These are phyloP conservation scores for Xylaria sp. DNA, from an alignment of 2,329 filamentous ascomycete genomes.

Conservation along the genomic window DNA sequence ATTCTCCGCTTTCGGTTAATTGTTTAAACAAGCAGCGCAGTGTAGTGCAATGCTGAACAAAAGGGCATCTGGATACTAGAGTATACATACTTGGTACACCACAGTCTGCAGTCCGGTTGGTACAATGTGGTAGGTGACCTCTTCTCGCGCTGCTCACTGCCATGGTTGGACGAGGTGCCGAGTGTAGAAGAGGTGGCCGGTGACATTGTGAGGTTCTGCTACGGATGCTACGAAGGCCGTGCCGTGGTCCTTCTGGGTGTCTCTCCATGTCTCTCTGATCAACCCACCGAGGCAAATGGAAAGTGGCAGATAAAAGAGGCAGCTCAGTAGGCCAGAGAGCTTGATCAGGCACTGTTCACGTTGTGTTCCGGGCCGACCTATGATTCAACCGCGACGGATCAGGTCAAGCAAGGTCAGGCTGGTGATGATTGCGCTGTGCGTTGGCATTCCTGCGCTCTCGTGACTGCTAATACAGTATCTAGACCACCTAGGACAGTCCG, in stretches of 20 bases:
- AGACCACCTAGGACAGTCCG: neutral
- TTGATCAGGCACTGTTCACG: constrained; percentile 29
- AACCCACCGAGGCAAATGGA: constrained; percentile 20
- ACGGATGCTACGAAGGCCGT: constrained; percentile 1
- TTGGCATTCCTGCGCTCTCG: constrained; percentile 39
- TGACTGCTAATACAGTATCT: constrained; percentile 25
- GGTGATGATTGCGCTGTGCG: constrained; percentile 39
- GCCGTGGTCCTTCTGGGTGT: constrained; percentile 14
- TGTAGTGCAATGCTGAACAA: neutral
- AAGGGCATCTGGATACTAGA: neutral
- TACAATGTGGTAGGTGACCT: too few species aligned
- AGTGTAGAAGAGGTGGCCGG: neutral
- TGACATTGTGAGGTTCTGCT: neutral
- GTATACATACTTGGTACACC: neutral
- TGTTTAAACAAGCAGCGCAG: constrained; percentile 13
- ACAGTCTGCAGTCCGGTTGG: too few species aligned
- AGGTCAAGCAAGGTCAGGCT: constrained; percentile 38
- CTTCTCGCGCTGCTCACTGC: constrained; percentile 20
- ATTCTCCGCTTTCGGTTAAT: constrained; percentile 30
- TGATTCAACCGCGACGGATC: constrained; percentile 25
- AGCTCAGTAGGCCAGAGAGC: constrained; percentile 12
- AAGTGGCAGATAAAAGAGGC: constrained; percentile 1
- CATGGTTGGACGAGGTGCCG: constrained; percentile 12
- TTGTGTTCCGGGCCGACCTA: constrained; percentile 31
- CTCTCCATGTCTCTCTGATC: constrained; percentile 27